Conservation (phyloP, 2,329 filamentous ascomycete genomes). For the Monilinia vaccinii-corymbosi region DNA sequence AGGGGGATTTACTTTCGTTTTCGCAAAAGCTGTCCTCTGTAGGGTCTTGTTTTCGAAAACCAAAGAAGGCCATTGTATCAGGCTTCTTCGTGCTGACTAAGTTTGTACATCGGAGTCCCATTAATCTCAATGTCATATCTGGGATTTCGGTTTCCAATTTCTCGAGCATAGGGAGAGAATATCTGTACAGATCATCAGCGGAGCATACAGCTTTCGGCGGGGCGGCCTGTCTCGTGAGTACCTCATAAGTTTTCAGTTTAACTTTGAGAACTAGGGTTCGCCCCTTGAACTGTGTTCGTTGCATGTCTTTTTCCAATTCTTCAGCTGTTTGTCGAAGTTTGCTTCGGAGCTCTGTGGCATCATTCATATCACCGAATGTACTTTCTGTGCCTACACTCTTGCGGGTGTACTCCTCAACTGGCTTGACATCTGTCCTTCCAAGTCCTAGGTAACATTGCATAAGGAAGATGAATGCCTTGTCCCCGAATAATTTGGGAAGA, state of each 20-base stretch:
- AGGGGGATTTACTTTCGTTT: constrained; percentile 12
- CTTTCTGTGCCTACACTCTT: constrained; percentile 93
- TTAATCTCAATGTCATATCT: constrained; percentile 67
- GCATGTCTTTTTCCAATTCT: constrained; percentile 79
- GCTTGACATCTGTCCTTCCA: constrained; percentile 75
- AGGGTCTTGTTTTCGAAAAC: constrained; percentile 38
- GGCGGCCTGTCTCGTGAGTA: constrained; percentile 73
- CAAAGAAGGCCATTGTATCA: constrained; percentile 72
- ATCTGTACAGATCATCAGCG: constrained; percentile 77
- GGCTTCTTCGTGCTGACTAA: constrained; percentile 78
- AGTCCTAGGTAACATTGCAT: constrained; percentile 78
- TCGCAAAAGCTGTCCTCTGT: constrained; percentile 12
- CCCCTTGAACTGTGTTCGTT: constrained; percentile 72
- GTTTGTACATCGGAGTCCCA: constrained; percentile 84
- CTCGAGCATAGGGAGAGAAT: constrained; percentile 69
- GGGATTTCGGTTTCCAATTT: constrained; percentile 81
- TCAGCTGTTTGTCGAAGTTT: constrained; percentile 76
- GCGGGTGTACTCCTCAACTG: constrained; percentile 79
- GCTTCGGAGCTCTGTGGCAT: constrained; percentile 56
- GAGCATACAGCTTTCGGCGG: constrained; percentile 61
- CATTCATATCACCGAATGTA: constrained; percentile 75
- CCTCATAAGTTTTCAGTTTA: constrained; percentile 90
- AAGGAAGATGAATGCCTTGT: constrained; percentile 84
- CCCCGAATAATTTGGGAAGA: constrained; percentile 72
- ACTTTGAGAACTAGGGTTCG: constrained; percentile 87